These are phyloP conservation scores for Pyrus betulifolia DNA, from an alignment of 306 rosid species.

Conservation along the genomic window DNA sequence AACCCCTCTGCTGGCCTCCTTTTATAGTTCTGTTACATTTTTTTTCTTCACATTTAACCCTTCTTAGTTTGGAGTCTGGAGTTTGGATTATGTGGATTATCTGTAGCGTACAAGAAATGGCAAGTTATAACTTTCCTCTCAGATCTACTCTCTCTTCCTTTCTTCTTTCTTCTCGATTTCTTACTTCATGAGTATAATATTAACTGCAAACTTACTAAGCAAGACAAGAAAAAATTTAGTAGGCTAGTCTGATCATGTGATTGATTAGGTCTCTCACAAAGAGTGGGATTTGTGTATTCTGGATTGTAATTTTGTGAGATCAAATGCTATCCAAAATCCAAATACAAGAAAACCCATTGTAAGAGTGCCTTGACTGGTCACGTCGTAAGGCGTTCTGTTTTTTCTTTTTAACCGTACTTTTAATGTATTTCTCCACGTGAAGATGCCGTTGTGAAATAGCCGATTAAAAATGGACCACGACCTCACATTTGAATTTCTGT, in stretches of 20 bases:
- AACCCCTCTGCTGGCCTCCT: not conserved
- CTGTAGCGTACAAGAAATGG: not conserved
- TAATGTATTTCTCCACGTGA: not conserved
- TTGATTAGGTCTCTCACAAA: too few species aligned
- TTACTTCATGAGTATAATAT: not conserved
- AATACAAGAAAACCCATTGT: too few species aligned
- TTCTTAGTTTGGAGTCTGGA: not conserved
- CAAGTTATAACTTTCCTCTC: not conserved
- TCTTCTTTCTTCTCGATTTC: not conserved
- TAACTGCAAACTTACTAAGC: too few species aligned
- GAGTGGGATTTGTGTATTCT: too few species aligned
- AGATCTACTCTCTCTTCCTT: not conserved
- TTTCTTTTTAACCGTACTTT: not conserved
- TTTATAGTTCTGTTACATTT: not conserved
- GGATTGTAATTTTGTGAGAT: not conserved
- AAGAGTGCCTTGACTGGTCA: not conserved
- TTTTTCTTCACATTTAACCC: not conserved
- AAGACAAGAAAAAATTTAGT: too few species aligned
- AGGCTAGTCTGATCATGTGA: too few species aligned
- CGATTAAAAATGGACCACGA: not conserved
- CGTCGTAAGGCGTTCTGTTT: not conserved
- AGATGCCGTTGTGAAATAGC: not conserved
- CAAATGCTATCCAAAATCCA: too few species aligned
- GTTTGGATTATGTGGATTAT: not conserved
- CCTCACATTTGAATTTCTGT: too few species aligned